A percentile compares a stretch with the other conserved stretches of the same genome.
Evolutionary conservation across 2,329 filamentous ascomycete species (phyloP).

Genomic region (Phialophora verrucosa): DNA sequence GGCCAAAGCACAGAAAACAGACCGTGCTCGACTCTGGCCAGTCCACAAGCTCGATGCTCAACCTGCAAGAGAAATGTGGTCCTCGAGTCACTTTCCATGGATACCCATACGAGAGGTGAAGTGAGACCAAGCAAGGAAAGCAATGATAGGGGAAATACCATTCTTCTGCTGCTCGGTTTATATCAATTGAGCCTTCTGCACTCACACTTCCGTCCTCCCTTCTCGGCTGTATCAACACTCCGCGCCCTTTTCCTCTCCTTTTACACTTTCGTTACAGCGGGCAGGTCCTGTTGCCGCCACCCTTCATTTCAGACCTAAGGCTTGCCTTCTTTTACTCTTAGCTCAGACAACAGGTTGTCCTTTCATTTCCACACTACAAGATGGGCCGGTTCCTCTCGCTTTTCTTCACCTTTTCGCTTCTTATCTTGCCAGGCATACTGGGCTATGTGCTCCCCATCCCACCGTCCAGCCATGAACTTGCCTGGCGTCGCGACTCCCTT

Average conservation of each 20-base stretch:
- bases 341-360: slow-evolving; percentile 29
- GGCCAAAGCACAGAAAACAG: background rate
- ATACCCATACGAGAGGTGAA: slow-evolving; percentile 4
- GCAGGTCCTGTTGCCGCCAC: slow-evolving; percentile 27
- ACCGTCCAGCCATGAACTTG: background rate
- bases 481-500: slow-evolving; percentile 8
- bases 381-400: slow-evolving; percentile 32
- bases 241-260: background rate
- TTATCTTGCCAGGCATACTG: slow-evolving; percentile 29
- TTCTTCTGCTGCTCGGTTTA: slow-evolving; percentile 3
- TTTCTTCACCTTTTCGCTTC: slow-evolving; percentile 17
- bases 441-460: slow-evolving; percentile 14
- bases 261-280: slow-evolving; percentile 20
- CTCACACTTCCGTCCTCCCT: background rate
- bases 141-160: background rate
- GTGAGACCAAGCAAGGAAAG: background rate
- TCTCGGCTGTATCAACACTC: background rate
- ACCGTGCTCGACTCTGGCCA: slow-evolving; percentile 1
- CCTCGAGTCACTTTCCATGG: slow-evolving; percentile 23
- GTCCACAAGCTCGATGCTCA: slow-evolving; percentile 13
- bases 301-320: slow-evolving; percentile 22
- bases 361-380: slow-evolving; percentile 14
- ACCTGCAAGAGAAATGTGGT: slow-evolving; percentile 32
- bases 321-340: slow-evolving; percentile 17
- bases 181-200: slow-evolving; percentile 19